Evolutionary conservation across 73 alveolate genomes (phyloP).

Genomic region (Paramecium biaurelia): DNA sequence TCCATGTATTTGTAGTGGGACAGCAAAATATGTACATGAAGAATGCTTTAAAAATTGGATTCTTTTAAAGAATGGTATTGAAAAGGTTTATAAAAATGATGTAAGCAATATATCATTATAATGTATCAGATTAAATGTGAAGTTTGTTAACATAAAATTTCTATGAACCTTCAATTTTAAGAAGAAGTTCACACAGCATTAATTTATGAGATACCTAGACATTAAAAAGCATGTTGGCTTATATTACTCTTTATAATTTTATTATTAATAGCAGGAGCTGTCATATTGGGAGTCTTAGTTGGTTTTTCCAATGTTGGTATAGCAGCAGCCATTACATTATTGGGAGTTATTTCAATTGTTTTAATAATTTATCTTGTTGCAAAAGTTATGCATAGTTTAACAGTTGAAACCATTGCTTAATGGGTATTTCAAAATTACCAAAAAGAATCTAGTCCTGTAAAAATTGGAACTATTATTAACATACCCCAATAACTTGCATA

Average conservation of each 20-base stretch:
- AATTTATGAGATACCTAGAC: neutral
- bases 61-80: neutral
- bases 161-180: neutral
- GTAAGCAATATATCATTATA: neutral
- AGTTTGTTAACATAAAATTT: neutral
- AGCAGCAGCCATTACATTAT: neutral
- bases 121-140: slow-evolving; percentile 8
- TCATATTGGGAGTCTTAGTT: neutral
- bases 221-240: slow-evolving; percentile 34
- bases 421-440: neutral
- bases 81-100: slow-evolving; percentile 9
- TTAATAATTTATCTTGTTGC: neutral
- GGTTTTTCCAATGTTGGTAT: neutral
- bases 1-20: slow-evolving; percentile 28
- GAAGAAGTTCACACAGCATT: neutral
- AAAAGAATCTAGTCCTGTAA: neutral
- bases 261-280: neutral
- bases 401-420: neutral
- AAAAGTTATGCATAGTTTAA: neutral
- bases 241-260: neutral
- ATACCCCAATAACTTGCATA: neutral
- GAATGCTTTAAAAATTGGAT: slow-evolving; percentile 39
- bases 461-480: neutral
- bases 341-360: neutral
- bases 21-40: slow-evolving; percentile 28